Evolutionary conservation across 768 basidiomycete species (phyloP), one percentile per base, ranked within the genome.

Genomic region (Suillus subluteus): DNA sequence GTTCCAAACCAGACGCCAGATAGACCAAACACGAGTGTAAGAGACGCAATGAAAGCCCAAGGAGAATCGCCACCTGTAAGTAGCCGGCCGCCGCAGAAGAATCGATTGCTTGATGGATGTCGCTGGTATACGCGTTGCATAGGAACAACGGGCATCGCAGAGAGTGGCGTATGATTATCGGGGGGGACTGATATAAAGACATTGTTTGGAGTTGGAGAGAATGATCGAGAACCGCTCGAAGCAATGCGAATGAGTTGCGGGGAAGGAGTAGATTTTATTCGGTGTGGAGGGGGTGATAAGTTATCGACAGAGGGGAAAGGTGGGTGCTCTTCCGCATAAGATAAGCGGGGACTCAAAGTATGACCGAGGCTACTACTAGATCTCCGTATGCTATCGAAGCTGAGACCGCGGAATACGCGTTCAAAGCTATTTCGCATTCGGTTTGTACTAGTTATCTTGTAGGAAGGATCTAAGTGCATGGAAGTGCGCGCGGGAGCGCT

Each of bases 31-130:
- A 91, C 79, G 26, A 97, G 63, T 1, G 76, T 73, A 59, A 96
- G 79, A 8, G 86, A 86, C 0, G 82, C 84, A 2, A 94, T 72
- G 70, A 99, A 94, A 6, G 96, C 94, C 82, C 87, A 88, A 0
- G 91, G 90, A 23, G 87, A 86, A 79, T 98, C 97, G 1, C 94
- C 94, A 8, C 96, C 95, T 0, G 91, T 93, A 70, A 99, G 77
- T 12, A 95, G 67, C 65, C 81, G 86, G 0, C 96, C 96, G 1
- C 82, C 69, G 64, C 91, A 80, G 74, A 91, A 90, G 79, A 95
- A 97, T 50, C 80, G 81, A 78, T 95, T 96, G 65, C 87, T 82
- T 4, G 92, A 92, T 1, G 88, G 87, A 73, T 93, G 88, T 23
- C 82, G 76, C 68, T 88, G 79, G 76, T 90, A 89, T 62, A 87